Evolutionary conservation across 495 filamentous ascomycete species (phyloP).

Genomic region (Podospora bellae-mahoneyi): DNA sequence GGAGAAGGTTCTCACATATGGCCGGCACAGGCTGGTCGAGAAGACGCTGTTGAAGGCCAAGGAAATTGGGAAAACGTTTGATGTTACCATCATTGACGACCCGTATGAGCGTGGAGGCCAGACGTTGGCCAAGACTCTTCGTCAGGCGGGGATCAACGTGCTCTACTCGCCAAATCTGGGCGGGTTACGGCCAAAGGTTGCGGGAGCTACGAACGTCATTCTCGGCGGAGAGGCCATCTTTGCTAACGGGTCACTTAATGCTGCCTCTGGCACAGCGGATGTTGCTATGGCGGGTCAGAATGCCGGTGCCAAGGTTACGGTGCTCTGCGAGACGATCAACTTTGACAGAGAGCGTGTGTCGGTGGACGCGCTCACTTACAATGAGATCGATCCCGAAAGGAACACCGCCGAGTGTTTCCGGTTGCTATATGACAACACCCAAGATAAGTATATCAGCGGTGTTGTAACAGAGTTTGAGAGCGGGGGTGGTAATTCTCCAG

Average conservation of each 20-base stretch:
- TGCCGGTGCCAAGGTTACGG: slow-evolving; percentile 72
- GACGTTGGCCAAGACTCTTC: slow-evolving; percentile 65
- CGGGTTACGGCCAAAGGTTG: slow-evolving; percentile 66
- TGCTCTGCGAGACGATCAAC: slow-evolving; percentile 92
- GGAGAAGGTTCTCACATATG: slow-evolving; percentile 84
- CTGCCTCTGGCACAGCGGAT: slow-evolving; percentile 79
- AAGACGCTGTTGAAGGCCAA: slow-evolving; percentile 70
- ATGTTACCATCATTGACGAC: slow-evolving; percentile 82
- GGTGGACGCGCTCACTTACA: slow-evolving; percentile 85
- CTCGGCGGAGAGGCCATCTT: slow-evolving; percentile 89
- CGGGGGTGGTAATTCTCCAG: slow-evolving; percentile 66
- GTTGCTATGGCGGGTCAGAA: slow-evolving; percentile 84
- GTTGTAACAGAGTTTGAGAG: slow-evolving; percentile 78
- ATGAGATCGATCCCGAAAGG: slow-evolving; percentile 72
- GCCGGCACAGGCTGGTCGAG: slow-evolving; percentile 80
- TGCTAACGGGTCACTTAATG: slow-evolving; percentile 83
- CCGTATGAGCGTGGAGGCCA: slow-evolving; percentile 71
- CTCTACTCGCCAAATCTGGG: slow-evolving; percentile 74
- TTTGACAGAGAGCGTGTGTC: slow-evolving; percentile 82
- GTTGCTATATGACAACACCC: slow-evolving; percentile 90
- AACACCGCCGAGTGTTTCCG: slow-evolving; percentile 63
- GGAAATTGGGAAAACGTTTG: slow-evolving; percentile 59
- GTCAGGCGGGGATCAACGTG: slow-evolving; percentile 65
- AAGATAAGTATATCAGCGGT: slow-evolving; percentile 81
- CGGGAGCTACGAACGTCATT: slow-evolving; percentile 73